Base-by-base conservation (phyloP, 148 eudicot genomes). In the Fallopia convolvulus region DNA sequence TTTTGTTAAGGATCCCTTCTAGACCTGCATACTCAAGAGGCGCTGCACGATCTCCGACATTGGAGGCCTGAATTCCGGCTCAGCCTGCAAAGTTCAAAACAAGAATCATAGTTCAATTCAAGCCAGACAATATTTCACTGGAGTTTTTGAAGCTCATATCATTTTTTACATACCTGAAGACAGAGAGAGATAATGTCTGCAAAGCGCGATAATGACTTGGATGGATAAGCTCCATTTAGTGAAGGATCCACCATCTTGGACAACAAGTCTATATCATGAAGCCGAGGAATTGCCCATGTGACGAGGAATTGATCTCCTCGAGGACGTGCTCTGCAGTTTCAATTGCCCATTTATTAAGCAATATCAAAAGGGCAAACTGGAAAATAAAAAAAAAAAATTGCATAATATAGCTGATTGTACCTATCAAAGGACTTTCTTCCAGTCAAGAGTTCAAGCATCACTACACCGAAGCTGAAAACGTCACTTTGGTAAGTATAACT, bases 51-150 rank as follows among this genome's bases (percentile, higher is more conserved):
- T 91, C 84, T 95, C 99, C 8, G 99, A 95, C 91, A 92, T 91
- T 12, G 97, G 94, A 52, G 99, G 97, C 84, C 99, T 84, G 82
- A 95, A 95, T 80, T 95, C 97, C 2, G 97, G 99, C 79, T 92
- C 97, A 6, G 85, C 83, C 99, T 95, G 84, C 77, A 70, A 77
- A 70, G 6, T 46, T 66, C 18, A 79, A 56, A 55, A 33, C 3
- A 48, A 49, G 9, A 26, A 42, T 39, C 9, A 33, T 71, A 61
- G 55, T 50, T n/a, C 55, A 50, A 50, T 17, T 50, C 5, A 50
- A 50, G n/a, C 55, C 55, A 50, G 3, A 14, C 18, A 50, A 50
- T 50, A 50, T 50, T 50, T 50, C 55, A 14, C 55, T 14, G n/a
- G 18, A 50, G 17, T 14, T 13, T 36, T 2, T 36, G 39, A 36